These are phyloP conservation scores for Bonia amplexicaulis DNA, from an alignment of 176 grass and related monocot genomes.

Conservation along the genomic window DNA sequence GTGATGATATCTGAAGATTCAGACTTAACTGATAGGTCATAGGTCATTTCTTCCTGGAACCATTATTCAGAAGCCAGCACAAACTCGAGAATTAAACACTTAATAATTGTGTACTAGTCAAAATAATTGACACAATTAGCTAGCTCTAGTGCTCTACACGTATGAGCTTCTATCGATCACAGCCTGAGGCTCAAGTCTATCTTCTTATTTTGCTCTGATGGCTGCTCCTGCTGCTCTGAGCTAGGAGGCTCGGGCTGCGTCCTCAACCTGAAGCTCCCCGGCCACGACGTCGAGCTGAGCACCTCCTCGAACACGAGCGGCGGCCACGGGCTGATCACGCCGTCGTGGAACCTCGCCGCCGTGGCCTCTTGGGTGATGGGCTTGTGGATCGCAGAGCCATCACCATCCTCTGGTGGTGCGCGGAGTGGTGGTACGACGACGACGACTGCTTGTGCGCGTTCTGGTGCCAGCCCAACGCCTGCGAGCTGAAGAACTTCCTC, in stretches of 20 bases:
- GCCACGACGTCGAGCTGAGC: conserved; percentile 43
- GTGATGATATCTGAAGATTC: conserved; percentile 13
- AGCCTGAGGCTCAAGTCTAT: conserved; percentile 77
- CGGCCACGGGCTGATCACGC: conserved; percentile 16
- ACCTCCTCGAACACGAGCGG: conserved; percentile 48
- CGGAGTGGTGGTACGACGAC: not conserved
- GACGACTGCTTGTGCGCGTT: conserved; percentile 74
- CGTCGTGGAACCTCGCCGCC: conserved; percentile 46
- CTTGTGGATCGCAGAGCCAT: conserved; percentile 44
- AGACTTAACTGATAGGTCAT: not conserved
- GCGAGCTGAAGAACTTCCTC: conserved; percentile 90
- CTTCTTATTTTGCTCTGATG: conserved; percentile 52
- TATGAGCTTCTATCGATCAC: conserved; percentile 32
- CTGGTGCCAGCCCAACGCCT: conserved; percentile 83
- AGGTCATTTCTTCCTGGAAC: conserved; percentile 3
- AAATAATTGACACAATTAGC: conserved; percentile 31
- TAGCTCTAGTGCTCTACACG: conserved; percentile 2
- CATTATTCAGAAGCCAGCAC: conserved; percentile 3
- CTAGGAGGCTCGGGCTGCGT: conserved; percentile 32
- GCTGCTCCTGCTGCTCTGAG: conserved; percentile 20
- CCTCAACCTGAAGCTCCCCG: conserved; percentile 69
- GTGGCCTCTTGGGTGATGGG: conserved; percentile 29
- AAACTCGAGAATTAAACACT: conserved; percentile 13
- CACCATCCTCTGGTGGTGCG: conserved; percentile 54
- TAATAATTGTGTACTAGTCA: conserved; percentile 20